Evolutionary conservation across 2,329 filamentous ascomycete species (phyloP), one percentile per base, ranked within the genome.

Genomic region (Diaporthe citriasiana): DNA sequence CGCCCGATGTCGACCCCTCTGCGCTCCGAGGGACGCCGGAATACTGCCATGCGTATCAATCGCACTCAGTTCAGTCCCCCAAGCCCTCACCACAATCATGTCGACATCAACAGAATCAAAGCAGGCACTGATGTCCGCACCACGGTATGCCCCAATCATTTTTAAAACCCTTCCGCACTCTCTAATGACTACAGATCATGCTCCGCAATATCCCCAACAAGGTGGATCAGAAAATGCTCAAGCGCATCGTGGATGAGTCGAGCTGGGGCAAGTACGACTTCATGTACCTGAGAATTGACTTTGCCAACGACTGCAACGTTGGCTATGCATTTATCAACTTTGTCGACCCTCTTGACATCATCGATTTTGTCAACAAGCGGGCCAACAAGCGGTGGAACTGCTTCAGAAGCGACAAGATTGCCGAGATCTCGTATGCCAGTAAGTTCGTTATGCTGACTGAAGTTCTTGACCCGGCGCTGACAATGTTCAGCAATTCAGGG

Each of bases 281-380:
- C 82, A 91, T 97, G 87, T 99, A 99, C 82, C 85, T 98, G 70
- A 92, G 97, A 51, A 98, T 98, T 78, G 94, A 95, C 81, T 95
- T 95, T 78, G 91, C 91, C 71, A 94, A 95, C 78, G 91, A 94
- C 76, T 95, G 93, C 92, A 95, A 95, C 81, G 96, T 98, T 74
- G 97, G 97, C 59, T 98, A 98, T 83, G 96, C 95, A 0, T 99
- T 98, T 83, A 95, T 99, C 85, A 98, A 99, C 83, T 98, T 98
- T 78, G 90, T 92, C 56, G 92, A 95, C 81, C 91, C 94, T 0
- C 85, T 93, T 74, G 91, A 94, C 81, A 95, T 97, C 74, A 90
- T 95, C 71, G 87, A 91, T 76, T 95, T 96, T 81, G 91, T 94
- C 71, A 88, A 90, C 72, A 89, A 90, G 27, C 89, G 93, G 72